A percentile compares a stretch with the other conserved stretches of the same genome.
These are phyloP conservation scores for Nannochloropsis gaditana DNA, from an alignment of 108 stramenopile species.

Conservation along the genomic window DNA sequence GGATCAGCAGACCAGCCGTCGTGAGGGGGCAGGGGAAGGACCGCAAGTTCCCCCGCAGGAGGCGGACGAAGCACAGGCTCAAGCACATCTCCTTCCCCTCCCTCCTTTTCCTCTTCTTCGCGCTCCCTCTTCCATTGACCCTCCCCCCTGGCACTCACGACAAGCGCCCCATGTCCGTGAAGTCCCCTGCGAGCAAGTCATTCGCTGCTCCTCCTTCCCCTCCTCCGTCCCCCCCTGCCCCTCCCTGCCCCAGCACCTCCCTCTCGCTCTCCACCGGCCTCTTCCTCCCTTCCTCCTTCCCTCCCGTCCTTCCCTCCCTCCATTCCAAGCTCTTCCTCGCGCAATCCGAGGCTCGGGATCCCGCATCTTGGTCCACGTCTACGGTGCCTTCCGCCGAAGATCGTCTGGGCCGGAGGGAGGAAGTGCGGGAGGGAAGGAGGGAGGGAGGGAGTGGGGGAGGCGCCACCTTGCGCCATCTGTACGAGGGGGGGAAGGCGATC, in stretches of 20 bases:
- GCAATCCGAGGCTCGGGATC: background rate
- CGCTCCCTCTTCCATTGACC: background rate
- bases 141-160: background rate
- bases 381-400: background rate
- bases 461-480: background rate
- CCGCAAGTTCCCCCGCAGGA: background rate
- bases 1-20: background rate
- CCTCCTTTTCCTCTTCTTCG: background rate
- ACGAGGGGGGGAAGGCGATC: background rate
- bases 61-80: background rate
- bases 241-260: background rate
- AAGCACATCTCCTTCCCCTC: background rate
- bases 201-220: background rate
- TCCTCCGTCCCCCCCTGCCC: background rate
- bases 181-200: background rate
- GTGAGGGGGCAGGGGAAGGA: background rate
- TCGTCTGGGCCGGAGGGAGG: background rate
- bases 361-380: background rate
- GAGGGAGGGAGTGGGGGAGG: background rate
- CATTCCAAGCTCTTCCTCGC: background rate
- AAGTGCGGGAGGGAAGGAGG: background rate
- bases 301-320: no score
- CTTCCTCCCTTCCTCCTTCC: background rate
- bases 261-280: background rate
- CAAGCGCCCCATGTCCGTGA: background rate